Conservation (phyloP, 345 rosid species). For the Salix udensis region DNA sequence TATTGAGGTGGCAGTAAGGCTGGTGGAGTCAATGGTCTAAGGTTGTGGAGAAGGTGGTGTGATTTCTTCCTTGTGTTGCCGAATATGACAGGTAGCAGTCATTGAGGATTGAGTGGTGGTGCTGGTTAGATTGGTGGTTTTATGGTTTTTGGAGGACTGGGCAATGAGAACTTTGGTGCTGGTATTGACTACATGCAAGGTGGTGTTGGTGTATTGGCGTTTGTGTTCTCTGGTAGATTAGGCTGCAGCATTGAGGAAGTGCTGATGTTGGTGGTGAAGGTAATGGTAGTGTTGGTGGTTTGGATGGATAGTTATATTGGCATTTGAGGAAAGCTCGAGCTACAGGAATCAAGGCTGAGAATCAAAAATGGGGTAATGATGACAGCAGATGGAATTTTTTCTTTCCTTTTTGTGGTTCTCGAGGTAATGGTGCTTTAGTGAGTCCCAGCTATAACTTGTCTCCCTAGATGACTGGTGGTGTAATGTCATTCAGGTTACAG, state of each 20-base stretch:
- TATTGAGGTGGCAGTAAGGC: background rate
- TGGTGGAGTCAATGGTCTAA: background rate
- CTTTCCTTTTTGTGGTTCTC: too few species aligned
- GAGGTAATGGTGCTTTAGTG: too few species aligned
- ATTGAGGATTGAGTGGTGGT: background rate
- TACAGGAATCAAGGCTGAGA: background rate
- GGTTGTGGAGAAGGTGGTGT: background rate
- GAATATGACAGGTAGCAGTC: background rate
- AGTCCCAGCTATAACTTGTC: too few species aligned
- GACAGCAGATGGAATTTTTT: background rate
- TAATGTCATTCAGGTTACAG: background rate
- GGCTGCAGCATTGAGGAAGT: too few species aligned
- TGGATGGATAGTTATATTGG: background rate
- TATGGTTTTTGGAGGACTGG: background rate
- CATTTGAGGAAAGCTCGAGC: background rate
- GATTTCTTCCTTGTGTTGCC: background rate
- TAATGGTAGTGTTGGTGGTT: too few species aligned
- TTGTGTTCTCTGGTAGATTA: too few species aligned
- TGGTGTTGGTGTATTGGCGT: background rate
- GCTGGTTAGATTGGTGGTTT: background rate
- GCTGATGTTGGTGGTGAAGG: too few species aligned
- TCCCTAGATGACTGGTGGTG: background rate
- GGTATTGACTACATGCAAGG: background rate
- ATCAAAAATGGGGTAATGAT: background rate
- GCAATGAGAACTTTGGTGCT: background rate